phyloP scores from a whole-genome alignment of 169 alveolate species.

The Cryptosporidium ubiquitum region DNA sequence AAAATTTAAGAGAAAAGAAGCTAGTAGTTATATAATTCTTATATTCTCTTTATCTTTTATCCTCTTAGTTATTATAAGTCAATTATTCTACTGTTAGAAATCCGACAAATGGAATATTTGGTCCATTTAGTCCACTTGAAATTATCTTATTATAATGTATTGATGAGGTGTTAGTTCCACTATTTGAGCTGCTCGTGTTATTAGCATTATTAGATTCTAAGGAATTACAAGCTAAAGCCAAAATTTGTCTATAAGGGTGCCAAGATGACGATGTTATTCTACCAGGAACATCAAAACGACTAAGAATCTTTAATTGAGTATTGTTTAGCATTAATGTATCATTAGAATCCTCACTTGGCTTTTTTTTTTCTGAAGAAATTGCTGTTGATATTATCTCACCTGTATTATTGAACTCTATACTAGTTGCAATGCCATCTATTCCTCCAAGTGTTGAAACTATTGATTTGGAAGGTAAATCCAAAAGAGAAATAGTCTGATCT shows the following conservation, averaged over 20 bases:
- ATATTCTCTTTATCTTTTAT: too few species aligned
- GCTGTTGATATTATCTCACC: conserved; percentile 27
- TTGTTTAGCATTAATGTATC: conserved; percentile 36
- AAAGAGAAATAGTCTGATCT: conserved; percentile 31
- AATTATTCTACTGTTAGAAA: conserved; percentile 47
- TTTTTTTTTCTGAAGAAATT: conserved; percentile 43
- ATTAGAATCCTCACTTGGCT: conserved; percentile 9
- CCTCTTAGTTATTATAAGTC: too few species aligned
- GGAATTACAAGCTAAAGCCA: conserved; percentile 37
- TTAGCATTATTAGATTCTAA: conserved; percentile 1
- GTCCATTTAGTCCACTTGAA: conserved; percentile 65
- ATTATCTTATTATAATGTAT: conserved; percentile 37
- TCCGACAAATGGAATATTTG: conserved; percentile 55
- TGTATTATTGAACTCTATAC: conserved; percentile 25
- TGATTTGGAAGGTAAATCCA: conserved; percentile 8
- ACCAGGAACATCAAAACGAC: conserved; percentile 70
- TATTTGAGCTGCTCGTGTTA: conserved; percentile 36
- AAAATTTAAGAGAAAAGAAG: too few species aligned
- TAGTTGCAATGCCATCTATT: conserved; percentile 41
- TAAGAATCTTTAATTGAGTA: conserved; percentile 2
- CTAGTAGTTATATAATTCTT: background rate
- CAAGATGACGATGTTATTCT: conserved; percentile 44
- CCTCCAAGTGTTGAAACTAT: conserved; percentile 17
- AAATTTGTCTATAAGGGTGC: conserved; percentile 63
- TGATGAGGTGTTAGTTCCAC: conserved; percentile 28